Evolutionary conservation across 352 stramenopile genomes (phyloP), one percentile per base, ranked within the genome.

Genomic region (Phytophthora quininea): DNA sequence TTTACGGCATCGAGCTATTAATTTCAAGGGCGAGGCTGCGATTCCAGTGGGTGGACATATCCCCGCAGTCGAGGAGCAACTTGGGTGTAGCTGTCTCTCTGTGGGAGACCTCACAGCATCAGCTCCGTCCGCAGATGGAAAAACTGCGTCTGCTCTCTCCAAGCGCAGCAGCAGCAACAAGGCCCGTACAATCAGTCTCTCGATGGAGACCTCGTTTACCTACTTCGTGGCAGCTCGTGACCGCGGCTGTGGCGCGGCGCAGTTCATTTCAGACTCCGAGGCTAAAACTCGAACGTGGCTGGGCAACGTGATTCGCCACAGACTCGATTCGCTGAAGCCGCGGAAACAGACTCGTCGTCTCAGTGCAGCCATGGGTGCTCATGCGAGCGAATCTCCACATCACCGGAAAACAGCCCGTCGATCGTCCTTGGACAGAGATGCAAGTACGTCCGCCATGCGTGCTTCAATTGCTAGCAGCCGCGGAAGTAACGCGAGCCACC

Each of bases 81-180:
- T 91, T 0, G 78, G 67, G 29, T 92, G 84, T 59, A 88, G 66
- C 37, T 91, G 82, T 54, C 67, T 93, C 27, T 93, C 82, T 0
- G 83, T 91, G 12, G 84, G 84, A 0, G 72, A 87, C 29, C 65
- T 89, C 27, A 74, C 79, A 4, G 74, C 69, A 0, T 58, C 51
- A 55, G 62, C 35, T 15, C 55, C 54, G 49, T 65, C 64, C 61
- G 46, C 42, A 35, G 67, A 74, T 12, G 50, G 58, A 19, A 73
- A 71, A 29, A 19, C 67, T 30, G 48, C 73, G 47, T 79, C 74
- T n/a, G 71, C 71, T 9, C 40, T 79, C 1, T 78, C 70, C 8
- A 85, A 77, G 42, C 62, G 76, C 62, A 72, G 67, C 31, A 89
- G 79, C 67, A 90, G 80, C 61, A 93, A 93, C 68, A 91, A 91